phyloP scores from a whole-genome alignment of 192 early-diverging fungal species.

The Phlyctochytrium planicorne region DNA sequence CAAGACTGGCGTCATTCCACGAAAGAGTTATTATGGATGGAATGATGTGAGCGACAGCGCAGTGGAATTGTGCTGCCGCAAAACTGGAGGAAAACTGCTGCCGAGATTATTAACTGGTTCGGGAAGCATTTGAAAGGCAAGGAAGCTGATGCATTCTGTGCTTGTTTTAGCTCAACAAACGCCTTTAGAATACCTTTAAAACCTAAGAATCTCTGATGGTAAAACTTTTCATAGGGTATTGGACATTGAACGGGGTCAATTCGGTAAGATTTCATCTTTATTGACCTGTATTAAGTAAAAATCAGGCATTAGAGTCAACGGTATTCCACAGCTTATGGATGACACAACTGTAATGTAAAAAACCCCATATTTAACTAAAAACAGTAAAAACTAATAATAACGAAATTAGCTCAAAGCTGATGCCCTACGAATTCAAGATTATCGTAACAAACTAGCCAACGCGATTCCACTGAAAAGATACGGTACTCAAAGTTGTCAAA shows the following conservation, averaged over 20 bases:
- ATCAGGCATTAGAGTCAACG: slow-evolving; percentile 63
- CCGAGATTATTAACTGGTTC: too few species aligned
- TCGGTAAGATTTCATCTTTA: too few species aligned
- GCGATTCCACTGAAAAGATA: slow-evolving; percentile 36
- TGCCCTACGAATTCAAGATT: slow-evolving; percentile 1
- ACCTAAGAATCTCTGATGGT: too few species aligned
- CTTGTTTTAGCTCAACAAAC: neutral
- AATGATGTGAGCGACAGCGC: too few species aligned
- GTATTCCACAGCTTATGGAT: slow-evolving; percentile 60
- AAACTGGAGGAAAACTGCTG: too few species aligned
- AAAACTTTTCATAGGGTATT: slow-evolving; percentile 24
- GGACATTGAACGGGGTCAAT: slow-evolving; percentile 72
- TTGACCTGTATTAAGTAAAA: too few species aligned
- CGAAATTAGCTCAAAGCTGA: slow-evolving; percentile 24
- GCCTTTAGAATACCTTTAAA: too few species aligned
- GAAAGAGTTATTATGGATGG: too few species aligned
- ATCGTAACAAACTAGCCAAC: neutral
- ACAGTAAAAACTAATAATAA: slow-evolving; percentile 11
- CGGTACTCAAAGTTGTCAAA: slow-evolving; percentile 23
- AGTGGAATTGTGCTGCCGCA: too few species aligned
- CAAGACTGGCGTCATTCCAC: neutral
- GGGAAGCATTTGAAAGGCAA: too few species aligned
- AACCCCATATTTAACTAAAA: neutral
- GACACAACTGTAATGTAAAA: slow-evolving; percentile 38
- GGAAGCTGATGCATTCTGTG: neutral